Evolutionary conservation across 305 asterid species (phyloP).

Genomic region (Solanum hybrid): DNA sequence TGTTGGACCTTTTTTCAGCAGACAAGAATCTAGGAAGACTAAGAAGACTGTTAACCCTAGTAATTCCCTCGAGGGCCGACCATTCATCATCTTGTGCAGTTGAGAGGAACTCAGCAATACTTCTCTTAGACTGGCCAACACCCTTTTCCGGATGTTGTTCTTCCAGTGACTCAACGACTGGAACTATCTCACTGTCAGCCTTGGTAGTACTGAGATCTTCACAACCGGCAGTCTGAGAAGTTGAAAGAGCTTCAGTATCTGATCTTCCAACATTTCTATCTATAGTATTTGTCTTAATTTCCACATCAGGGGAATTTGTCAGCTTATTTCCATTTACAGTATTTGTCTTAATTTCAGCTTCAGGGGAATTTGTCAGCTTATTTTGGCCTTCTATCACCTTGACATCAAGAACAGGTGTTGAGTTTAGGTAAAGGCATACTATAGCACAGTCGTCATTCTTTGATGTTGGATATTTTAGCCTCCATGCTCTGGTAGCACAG

Average conservation of each 20-base stretch:
- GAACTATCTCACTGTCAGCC: slow-evolving; percentile 58
- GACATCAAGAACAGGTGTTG: not conserved
- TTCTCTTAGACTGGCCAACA: slow-evolving; percentile 71
- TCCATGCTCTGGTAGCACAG: slow-evolving; percentile 92
- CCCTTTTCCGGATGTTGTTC: slow-evolving; percentile 21
- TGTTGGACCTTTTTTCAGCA: slow-evolving; percentile 45
- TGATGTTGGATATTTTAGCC: slow-evolving; percentile 90
- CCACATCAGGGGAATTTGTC: slow-evolving; percentile 21
- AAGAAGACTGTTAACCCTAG: slow-evolving; percentile 80
- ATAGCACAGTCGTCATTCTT: slow-evolving; percentile 87
- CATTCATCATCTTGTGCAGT: slow-evolving; percentile 77
- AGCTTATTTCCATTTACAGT: slow-evolving; percentile 1
- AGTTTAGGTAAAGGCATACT: slow-evolving; percentile 62
- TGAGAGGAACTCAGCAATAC: slow-evolving; percentile 81
- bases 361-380: slow-evolving; percentile 14
- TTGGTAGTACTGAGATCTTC: slow-evolving; percentile 13
- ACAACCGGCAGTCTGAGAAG: slow-evolving; percentile 9
- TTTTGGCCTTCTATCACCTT: slow-evolving; percentile 17
- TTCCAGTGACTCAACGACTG: slow-evolving; percentile 38
- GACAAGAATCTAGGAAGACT: slow-evolving; percentile 85
- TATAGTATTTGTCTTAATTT: not conserved
- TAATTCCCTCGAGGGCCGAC: slow-evolving; percentile 89
- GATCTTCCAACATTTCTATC: slow-evolving; percentile 10
- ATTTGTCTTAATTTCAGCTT: slow-evolving; percentile 13
- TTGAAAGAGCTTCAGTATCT: not conserved